phyloP scores from a whole-genome alignment of 805 yeast genomes.

The Wickerhamomyces silvicola region DNA sequence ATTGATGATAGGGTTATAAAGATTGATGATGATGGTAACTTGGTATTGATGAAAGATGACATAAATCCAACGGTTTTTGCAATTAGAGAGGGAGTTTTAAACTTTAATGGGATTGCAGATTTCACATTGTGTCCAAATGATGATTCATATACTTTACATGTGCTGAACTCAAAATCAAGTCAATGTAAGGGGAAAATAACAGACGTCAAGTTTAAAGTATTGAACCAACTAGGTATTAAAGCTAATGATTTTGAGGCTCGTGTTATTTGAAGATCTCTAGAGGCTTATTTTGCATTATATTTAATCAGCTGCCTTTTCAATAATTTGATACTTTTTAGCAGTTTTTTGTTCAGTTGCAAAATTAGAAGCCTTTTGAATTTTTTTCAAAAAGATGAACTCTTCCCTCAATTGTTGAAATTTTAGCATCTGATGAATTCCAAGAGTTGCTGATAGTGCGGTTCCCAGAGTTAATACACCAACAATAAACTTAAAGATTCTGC shows the following conservation, averaged over 20 bases:
- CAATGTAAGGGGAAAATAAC: conserved; percentile 4
- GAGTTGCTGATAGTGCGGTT: no score
- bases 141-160: conserved; percentile 7
- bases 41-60: conserved; percentile 6
- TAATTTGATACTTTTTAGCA: no score
- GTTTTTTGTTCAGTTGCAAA: no score
- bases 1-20: no score
- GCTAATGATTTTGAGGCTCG: conserved; percentile 12
- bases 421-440: no score
- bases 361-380: no score
- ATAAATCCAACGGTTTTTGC: conserved; percentile 11
- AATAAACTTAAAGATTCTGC: no score
- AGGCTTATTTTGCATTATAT: not conserved
- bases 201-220: conserved; percentile 7
- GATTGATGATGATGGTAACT: no score
- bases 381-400: no score
- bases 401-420: no score
- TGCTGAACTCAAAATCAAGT: conserved; percentile 1
- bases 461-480: no score
- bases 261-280: not conserved
- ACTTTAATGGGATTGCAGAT: conserved; percentile 5
- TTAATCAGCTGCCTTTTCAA: no score
- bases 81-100: conserved; percentile 15
- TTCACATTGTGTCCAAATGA: conserved; percentile 8
- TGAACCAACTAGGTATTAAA: conserved; percentile 7